Percentiles rank a stretch among this genome's conserved stretches.
Conservation (phyloP, 352 stramenopile genomes). For the Globisporangium perplexum region DNA sequence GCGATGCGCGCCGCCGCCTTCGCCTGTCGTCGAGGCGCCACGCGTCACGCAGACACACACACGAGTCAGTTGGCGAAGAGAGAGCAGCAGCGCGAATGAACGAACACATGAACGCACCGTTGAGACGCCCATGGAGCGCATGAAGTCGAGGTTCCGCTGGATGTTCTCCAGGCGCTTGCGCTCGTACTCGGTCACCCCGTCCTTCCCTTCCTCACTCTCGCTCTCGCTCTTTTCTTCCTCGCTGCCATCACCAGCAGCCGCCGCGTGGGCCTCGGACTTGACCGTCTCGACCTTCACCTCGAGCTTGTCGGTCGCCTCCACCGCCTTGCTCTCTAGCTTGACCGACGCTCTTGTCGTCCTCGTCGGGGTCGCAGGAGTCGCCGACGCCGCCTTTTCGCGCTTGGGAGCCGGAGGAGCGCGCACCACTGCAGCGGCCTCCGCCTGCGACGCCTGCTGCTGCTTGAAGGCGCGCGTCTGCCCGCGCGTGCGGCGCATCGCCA, state of each 20-base stretch:
- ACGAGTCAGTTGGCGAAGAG: not conserved
- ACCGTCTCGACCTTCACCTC: not conserved
- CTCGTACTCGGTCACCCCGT: conserved; percentile 67
- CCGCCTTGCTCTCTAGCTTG: not conserved
- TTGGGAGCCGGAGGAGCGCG: not conserved
- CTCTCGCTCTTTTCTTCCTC: not conserved
- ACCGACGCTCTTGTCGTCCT: not conserved
- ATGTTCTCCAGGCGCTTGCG: conserved; percentile 81
- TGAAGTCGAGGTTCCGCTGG: conserved; percentile 78
- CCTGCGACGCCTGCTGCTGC: not conserved
- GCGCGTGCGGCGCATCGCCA: conserved; percentile 11
- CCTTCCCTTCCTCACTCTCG: not conserved
- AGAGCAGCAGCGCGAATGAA: no score
- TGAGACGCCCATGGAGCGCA: conserved; percentile 77
- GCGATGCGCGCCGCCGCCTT: conserved; percentile 63
- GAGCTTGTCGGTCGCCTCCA: not conserved
- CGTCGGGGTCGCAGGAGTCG: not conserved
- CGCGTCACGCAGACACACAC: not conserved
- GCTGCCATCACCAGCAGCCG: conserved; percentile 1
- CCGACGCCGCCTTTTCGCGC: not conserved
- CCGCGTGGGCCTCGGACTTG: conserved; percentile 12
- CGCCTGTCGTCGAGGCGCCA: conserved; percentile 20
- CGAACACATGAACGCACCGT: conserved; percentile 22
- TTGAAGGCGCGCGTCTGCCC: conserved; percentile 9
- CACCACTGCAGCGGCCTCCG: not conserved